Evolutionary conservation across 2,329 filamentous ascomycete species (phyloP), one percentile per base, ranked within the genome.

Genomic region (Aciculosporium take): DNA sequence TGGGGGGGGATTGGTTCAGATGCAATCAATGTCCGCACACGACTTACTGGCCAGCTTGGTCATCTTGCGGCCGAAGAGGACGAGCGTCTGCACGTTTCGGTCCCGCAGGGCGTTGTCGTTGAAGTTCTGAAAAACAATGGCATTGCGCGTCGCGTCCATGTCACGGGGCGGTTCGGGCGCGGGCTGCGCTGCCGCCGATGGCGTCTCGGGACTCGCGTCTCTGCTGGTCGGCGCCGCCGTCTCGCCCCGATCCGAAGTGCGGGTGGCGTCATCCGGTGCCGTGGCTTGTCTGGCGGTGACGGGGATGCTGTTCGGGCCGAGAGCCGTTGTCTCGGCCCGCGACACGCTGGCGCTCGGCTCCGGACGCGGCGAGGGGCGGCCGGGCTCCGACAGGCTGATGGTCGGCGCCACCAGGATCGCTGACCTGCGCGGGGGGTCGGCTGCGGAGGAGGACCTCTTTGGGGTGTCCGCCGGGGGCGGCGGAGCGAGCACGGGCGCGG

Each of bases 51-150:
- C 59, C 31, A 76, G 66, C 48, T 66, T 73, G 50, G 53, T 67
- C 71, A 77, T 76, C 50, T 73, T 74, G 43, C 70, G 64, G 35
- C 70, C 71, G 51, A 78, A 76, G 18, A 78, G 60, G 39, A 78
- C 70, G 46, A 69, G 69, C 10, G 69, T 75, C 56, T 78, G 74
- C 5, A 74, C 62, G 34, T 65, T 60, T 51, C 71, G 72, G 47
- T 77, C 72, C 49, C 68, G 67, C 46, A 77, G 65, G 36, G 67
- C 67, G 38, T 68, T 64, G 34, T 73, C 67, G 50, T 77, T 66
- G 51, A 78, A 77, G 47, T 74, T 76, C 41, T 76, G 73, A 25
- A 74, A 66, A 37, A 77, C 69, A 45, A 76, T 73, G 56, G 72
- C 68, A 49, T 71, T 71, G 29, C 72, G 68, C 45, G 53, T 49